These are phyloP conservation scores for Eremothecium gossypii DNA, from an alignment of 1,139 yeast species.

Conservation along the genomic window DNA sequence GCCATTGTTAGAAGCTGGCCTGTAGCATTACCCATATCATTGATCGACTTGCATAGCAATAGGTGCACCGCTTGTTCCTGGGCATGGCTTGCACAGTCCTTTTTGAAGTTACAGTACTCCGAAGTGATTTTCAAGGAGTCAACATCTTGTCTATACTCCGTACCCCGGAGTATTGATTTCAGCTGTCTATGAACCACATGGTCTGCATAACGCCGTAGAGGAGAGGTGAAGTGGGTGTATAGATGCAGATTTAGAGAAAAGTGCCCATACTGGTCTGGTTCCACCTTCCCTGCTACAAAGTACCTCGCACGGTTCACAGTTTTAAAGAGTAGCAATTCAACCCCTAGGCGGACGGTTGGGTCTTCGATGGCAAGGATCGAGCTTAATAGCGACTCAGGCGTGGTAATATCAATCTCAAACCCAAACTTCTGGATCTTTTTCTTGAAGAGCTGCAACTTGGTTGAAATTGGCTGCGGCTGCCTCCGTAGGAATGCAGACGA, in stretches of 20 bases:
- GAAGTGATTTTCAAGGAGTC: conserved; percentile 73
- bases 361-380: conserved; percentile 62
- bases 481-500: conserved; percentile 78
- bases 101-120: conserved; percentile 90
- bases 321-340: conserved; percentile 73
- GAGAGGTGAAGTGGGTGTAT: conserved; percentile 91
- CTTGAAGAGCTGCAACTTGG: conserved; percentile 72
- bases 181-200: conserved; percentile 87
- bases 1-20: conserved; percentile 84
- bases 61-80: conserved; percentile 93
- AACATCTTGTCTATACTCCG: conserved; percentile 41
- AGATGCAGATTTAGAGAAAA: conserved; percentile 75
- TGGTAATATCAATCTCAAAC: conserved; percentile 61
- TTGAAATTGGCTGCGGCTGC: conserved; percentile 75
- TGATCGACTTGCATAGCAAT: conserved; percentile 72
- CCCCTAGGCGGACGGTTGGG: conserved; percentile 56
- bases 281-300: conserved; percentile 80
- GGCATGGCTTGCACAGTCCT: conserved; percentile 87
- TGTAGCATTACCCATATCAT: conserved; percentile 63
- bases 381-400: conserved; percentile 62
- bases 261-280: conserved; percentile 69
- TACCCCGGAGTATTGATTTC: conserved; percentile 48
- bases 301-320: conserved; percentile 81
- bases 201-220: conserved; percentile 87
- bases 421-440: conserved; percentile 47